phyloP scores from a whole-genome alignment of 768 basidiomycete species.

The Mycena alexandri region DNA sequence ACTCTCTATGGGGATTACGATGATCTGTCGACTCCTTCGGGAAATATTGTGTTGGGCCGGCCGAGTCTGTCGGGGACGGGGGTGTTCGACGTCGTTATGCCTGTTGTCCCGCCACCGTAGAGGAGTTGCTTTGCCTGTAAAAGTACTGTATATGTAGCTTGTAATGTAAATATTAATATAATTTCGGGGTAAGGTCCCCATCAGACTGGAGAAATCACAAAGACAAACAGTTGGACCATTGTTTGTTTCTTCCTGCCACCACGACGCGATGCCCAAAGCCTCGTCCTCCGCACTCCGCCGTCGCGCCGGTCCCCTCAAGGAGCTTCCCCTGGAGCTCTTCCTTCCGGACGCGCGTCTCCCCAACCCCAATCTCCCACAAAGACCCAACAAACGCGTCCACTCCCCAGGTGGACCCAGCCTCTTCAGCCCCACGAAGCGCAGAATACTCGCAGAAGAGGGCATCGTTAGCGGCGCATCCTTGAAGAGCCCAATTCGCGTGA shows the following conservation, averaged over 20 bases:
- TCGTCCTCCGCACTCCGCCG: conserved; percentile 44
- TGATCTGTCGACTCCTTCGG: conserved; percentile 89
- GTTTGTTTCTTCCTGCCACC: conserved; percentile 7
- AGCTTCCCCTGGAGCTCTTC: conserved; percentile 71
- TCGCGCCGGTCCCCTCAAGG: conserved; percentile 69
- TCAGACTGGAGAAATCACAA: no score
- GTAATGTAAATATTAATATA: conserved; percentile 18
- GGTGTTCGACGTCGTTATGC: conserved; percentile 88
- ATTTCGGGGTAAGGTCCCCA: not conserved
- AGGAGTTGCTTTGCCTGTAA: not conserved
- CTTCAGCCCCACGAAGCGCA: conserved; percentile 77
- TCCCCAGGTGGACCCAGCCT: conserved; percentile 65
- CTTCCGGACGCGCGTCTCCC: no score
- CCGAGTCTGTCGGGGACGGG: conserved; percentile 95
- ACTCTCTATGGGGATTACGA: conserved; percentile 97
- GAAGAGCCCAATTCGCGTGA: conserved; percentile 57
- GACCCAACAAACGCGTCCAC: conserved; percentile 69
- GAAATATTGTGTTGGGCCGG: conserved; percentile 91
- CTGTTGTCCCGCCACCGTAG: conserved; percentile 19
- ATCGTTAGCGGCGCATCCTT: conserved; percentile 53
- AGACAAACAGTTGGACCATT: not conserved
- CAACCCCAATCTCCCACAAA: conserved; percentile 48
- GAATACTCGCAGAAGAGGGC: conserved; percentile 70
- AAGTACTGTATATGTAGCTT: conserved; percentile 27
- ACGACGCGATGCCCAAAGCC: conserved; percentile 31